Percentiles rank a stretch among this genome's conserved stretches.
These are phyloP conservation scores for Paragyromitra xinjiangensis DNA, from an alignment of 495 filamentous ascomycete species.

Conservation along the genomic window DNA sequence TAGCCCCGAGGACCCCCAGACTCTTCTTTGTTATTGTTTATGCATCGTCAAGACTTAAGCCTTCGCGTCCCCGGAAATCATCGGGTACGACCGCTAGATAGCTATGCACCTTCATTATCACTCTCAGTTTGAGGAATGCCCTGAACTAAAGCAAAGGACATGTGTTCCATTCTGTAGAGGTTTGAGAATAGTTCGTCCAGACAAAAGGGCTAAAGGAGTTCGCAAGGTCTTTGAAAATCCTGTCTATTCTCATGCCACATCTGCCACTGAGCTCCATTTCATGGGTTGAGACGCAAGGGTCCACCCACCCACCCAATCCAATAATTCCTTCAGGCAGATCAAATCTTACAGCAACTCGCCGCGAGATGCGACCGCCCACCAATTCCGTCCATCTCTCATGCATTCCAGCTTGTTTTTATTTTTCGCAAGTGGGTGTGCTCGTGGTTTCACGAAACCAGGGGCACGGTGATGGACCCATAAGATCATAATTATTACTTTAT, in stretches of 20 bases:
- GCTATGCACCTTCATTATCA: constrained; percentile 3
- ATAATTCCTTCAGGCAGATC: constrained; percentile 43
- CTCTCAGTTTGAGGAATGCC: constrained; percentile 9
- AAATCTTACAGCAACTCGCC: constrained; percentile 43
- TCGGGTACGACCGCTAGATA: not conserved
- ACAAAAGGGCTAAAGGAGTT: constrained; percentile 21
- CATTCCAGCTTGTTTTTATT: constrained; percentile 21
- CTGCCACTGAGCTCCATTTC: constrained; percentile 29
- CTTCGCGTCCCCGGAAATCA: not conserved
- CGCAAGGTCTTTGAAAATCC: constrained; percentile 2
- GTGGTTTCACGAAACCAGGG: constrained; percentile 50
- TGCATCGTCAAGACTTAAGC: not conserved
- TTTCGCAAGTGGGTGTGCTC: constrained; percentile 41
- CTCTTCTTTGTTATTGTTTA: constrained; percentile 27
- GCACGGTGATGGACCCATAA: constrained; percentile 40
- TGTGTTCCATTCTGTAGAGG: constrained; percentile 30
- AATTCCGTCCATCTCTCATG: constrained; percentile 20
- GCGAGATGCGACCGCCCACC: constrained; percentile 37
- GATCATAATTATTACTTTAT: constrained; percentile 38
- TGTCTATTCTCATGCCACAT: constrained; percentile 16
- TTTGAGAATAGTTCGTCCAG: constrained; percentile 18
- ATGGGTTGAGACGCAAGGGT: constrained; percentile 50
- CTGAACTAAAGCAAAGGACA: constrained; percentile 25
- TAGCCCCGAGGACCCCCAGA: constrained; percentile 14
- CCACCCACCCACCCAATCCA: constrained; percentile 40